Conservation (phyloP, 352 stramenopile genomes). For the Pythium sp. region DNA sequence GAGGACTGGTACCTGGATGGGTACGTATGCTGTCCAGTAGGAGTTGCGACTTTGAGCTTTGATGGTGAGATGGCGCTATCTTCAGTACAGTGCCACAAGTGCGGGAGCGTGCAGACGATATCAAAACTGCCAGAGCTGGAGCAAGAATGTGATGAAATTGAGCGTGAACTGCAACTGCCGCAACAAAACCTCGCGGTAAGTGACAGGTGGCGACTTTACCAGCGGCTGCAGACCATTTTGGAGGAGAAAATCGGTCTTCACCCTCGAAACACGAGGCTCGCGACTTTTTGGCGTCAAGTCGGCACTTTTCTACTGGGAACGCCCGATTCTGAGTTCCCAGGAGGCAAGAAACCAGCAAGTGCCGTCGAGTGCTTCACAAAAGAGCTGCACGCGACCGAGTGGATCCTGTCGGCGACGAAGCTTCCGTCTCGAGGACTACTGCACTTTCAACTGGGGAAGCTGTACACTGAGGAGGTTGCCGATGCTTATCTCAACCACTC, state of each 20-base stretch:
- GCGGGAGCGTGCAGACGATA: conserved; percentile 12
- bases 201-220: conserved; percentile 27
- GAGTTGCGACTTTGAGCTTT: conserved; percentile 15
- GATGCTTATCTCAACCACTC: not conserved
- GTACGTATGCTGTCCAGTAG: conserved; percentile 21
- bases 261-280: conserved; percentile 29
- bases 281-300: conserved; percentile 31
- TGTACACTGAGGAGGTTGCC: conserved; percentile 16
- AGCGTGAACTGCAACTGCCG: not conserved
- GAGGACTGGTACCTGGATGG: conserved; percentile 48
- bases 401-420: conserved; percentile 34
- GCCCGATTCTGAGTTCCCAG: not conserved
- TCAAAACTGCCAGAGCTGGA: conserved; percentile 16
- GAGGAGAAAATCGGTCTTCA: conserved; percentile 24
- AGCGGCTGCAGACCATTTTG: conserved; percentile 26
- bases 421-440: conserved; percentile 42
- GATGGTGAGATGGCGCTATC: not conserved
- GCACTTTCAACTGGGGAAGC: conserved; percentile 45
- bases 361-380: conserved; percentile 25
- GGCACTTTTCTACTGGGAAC: conserved; percentile 35
- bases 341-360: conserved; percentile 5
- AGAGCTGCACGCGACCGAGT: conserved; percentile 37
- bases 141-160: conserved; percentile 17
- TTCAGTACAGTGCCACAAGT: conserved; percentile 22
- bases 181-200: conserved; percentile 4